These are phyloP conservation scores for Suhomyces kilbournensis DNA, from an alignment of 805 yeast species.

Conservation along the genomic window DNA sequence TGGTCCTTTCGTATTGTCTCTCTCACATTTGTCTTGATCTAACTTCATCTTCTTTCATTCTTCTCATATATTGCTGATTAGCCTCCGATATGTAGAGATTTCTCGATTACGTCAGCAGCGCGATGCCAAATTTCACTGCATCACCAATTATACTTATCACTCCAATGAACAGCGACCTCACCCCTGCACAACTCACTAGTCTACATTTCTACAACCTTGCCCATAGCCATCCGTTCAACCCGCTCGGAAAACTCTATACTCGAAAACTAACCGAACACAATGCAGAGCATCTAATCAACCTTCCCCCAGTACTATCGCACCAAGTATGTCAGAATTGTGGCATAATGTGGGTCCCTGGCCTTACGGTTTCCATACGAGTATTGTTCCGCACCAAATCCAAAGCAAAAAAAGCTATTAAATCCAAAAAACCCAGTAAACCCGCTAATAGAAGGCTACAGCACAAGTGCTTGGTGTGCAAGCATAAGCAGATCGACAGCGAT, in stretches of 20 bases:
- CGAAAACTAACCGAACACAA: conserved; percentile 18
- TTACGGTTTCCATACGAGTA: conserved; percentile 24
- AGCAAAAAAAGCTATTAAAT: not conserved
- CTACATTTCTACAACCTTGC: conserved; percentile 30
- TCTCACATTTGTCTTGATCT: not conserved
- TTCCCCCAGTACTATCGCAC: conserved; percentile 25
- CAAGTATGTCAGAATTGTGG: conserved; percentile 34
- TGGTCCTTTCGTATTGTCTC: not conserved
- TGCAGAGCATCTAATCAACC: conserved; percentile 22
- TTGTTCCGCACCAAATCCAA: conserved; percentile 12
- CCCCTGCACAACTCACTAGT: conserved; percentile 15
- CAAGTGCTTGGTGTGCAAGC: conserved; percentile 20
- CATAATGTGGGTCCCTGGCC: conserved; percentile 31
- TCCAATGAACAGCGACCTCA: not conserved
- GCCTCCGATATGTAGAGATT: too few relatives aligned
- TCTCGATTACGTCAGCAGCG: not conserved
- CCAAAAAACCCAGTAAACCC: not conserved
- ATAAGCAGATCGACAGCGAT: conserved; percentile 7
- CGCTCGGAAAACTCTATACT: conserved; percentile 25
- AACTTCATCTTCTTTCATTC: not conserved
- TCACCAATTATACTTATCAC: not conserved
- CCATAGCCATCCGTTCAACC: conserved; percentile 24
- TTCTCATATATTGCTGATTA: too few relatives aligned
- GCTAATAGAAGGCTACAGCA: conserved; percentile 10
- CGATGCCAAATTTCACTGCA: not conserved